phyloP scores from a whole-genome alignment of 2,329 filamentous ascomycete species.

The Chaetothyriales sp. region DNA sequence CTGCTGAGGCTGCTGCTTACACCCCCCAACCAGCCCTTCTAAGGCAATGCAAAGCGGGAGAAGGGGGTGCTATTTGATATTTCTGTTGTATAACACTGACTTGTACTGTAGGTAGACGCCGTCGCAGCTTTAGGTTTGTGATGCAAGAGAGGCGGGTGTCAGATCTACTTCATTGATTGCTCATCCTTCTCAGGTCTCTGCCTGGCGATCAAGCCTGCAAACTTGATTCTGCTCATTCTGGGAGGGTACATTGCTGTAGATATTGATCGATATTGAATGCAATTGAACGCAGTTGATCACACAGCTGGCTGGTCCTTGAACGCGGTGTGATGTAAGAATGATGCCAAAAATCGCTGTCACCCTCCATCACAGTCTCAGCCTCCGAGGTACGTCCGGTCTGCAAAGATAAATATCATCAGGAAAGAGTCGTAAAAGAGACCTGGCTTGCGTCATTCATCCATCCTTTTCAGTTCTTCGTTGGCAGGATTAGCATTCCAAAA shows the following conservation, averaged over 20 bases:
- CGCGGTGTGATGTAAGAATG: too few species aligned
- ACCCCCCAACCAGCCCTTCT: background rate
- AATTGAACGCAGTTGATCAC: background rate
- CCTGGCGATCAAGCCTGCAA: background rate
- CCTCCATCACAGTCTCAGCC: too few species aligned
- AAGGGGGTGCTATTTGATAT: background rate
- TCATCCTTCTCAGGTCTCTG: background rate
- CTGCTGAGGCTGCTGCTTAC: too few species aligned
- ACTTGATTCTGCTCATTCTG: background rate
- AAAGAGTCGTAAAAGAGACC: too few species aligned
- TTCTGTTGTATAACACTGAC: background rate
- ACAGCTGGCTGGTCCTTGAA: background rate
- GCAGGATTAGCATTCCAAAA: too few species aligned
- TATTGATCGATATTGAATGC: too few species aligned
- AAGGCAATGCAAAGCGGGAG: background rate
- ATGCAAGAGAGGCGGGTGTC: background rate
- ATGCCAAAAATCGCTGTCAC: too few species aligned
- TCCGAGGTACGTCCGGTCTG: too few species aligned
- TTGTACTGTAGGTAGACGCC: background rate
- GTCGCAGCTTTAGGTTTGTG: background rate
- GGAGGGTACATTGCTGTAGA: background rate
- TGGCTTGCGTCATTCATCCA: too few species aligned
- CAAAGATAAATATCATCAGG: too few species aligned
- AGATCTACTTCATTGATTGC: background rate
- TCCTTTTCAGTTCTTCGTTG: background rate